Conservation (phyloP, 2,329 filamentous ascomycete species). For the Lanzia echinophila region DNA sequence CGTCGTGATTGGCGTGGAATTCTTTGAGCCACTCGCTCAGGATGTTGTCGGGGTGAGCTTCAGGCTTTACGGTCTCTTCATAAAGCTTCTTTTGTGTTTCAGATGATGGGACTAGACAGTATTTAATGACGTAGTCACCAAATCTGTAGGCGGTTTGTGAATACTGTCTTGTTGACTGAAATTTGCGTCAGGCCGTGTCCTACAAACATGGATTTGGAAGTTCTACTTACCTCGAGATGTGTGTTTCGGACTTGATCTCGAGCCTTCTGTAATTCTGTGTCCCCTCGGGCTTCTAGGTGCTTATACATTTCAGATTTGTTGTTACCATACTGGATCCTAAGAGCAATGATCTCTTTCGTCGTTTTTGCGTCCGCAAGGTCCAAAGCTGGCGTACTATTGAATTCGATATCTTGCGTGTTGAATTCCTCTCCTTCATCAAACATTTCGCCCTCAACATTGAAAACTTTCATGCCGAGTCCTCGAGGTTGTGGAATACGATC, state of each 20-base stretch:
- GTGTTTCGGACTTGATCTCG: slow-evolving; percentile 34
- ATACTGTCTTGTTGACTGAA: slow-evolving; percentile 33
- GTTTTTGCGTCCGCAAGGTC: slow-evolving; percentile 41
- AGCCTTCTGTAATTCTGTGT: slow-evolving; percentile 35
- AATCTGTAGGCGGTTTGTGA: slow-evolving; percentile 43
- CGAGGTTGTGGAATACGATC: slow-evolving; percentile 39
- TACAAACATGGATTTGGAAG: not conserved
- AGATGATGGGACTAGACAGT: slow-evolving; percentile 37
- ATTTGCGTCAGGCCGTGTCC: slow-evolving; percentile 35
- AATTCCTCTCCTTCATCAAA: slow-evolving; percentile 33
- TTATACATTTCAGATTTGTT: slow-evolving; percentile 36
- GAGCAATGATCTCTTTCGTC: slow-evolving; percentile 37
- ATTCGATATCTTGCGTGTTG: slow-evolving; percentile 38
- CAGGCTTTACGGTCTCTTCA: slow-evolving; percentile 33
- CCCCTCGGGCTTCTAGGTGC: slow-evolving; percentile 33
- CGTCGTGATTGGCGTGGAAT: slow-evolving; percentile 35
- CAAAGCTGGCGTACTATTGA: slow-evolving; percentile 42
- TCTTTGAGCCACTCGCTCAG: slow-evolving; percentile 35
- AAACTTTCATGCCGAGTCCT: slow-evolving; percentile 44
- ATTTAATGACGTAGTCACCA: slow-evolving; percentile 42
- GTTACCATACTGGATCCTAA: slow-evolving; percentile 35
- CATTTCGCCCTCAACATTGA: slow-evolving; percentile 39
- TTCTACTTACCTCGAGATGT: not conserved
- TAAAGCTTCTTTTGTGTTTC: slow-evolving; percentile 36
- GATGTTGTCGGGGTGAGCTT: slow-evolving; percentile 31